Percentiles rank a stretch among this genome's conserved stretches.
These are phyloP conservation scores for Tricholoma sp. DNA, from an alignment of 768 basidiomycete genomes.

Conservation along the genomic window DNA sequence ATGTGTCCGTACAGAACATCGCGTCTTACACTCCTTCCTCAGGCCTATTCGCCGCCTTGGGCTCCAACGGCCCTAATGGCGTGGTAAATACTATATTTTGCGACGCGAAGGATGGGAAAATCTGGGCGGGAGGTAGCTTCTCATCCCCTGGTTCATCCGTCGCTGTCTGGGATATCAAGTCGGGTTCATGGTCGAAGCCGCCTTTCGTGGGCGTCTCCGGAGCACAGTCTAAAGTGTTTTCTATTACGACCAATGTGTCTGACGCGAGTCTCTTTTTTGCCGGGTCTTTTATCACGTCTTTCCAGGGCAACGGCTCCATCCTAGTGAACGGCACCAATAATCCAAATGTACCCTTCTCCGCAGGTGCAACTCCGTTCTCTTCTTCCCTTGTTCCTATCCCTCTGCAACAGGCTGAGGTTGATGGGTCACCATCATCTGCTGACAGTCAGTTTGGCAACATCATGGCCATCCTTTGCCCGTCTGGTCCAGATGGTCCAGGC, in stretches of 20 bases:
- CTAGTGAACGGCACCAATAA: conserved; percentile 65
- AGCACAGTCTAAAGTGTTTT: conserved; percentile 58
- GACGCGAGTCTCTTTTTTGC: conserved; percentile 77
- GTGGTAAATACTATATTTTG: conserved; percentile 73
- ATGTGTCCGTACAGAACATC: conserved; percentile 60
- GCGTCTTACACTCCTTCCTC: conserved; percentile 67
- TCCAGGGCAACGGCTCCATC: conserved; percentile 45
- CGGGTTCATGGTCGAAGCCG: conserved; percentile 66
- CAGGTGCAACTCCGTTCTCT: conserved; percentile 80
- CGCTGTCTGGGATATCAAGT: conserved; percentile 63
- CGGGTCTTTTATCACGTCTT: conserved; percentile 81
- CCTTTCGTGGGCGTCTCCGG: conserved; percentile 83
- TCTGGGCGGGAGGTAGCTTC: conserved; percentile 82
- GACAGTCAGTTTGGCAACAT: conserved; percentile 60
- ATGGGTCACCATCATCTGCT: conserved; percentile 58
- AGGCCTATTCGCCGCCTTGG: conserved; percentile 55
- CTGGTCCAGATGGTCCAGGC: conserved; percentile 73
- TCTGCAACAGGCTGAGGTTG: conserved; percentile 49
- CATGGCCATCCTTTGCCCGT: conserved; percentile 75
- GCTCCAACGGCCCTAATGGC: conserved; percentile 68
- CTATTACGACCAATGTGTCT: conserved; percentile 73
- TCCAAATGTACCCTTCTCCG: conserved; percentile 80
- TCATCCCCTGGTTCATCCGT: conserved; percentile 62
- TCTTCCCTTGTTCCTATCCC: conserved; percentile 85
- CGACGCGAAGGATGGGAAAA: conserved; percentile 54